Evolutionary conservation across 352 stramenopile species (phyloP), one percentile per base, ranked within the genome.

Genomic region (Halophytophthora polymorphica): DNA sequence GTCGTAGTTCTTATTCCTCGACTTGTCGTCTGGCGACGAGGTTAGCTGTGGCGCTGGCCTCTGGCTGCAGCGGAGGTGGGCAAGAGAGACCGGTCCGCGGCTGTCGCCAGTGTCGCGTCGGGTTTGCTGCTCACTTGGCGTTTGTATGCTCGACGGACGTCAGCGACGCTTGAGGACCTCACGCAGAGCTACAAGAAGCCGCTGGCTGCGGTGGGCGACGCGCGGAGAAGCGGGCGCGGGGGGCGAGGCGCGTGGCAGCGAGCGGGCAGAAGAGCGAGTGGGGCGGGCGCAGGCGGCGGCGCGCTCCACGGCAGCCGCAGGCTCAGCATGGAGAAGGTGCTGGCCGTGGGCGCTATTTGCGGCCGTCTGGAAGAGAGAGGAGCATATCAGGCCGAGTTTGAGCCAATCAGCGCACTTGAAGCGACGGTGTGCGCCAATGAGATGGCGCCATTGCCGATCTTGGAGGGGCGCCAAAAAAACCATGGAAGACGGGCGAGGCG

Each of bases 361-460:
- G 11, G 15, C 33, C 33, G 8, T 38, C 33, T 38, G 11, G 33
- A 38, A 38, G 33, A 38, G 25, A n/a, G 54, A 7, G 38, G 48
- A 45, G 44, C 15, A 60, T 62, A 68, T 72, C 63, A 72, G 58
- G 46, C 42, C 13, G 28, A 50, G 41, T 69, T 71, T 67, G 21
- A 38, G 28, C 64, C 58, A 72, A 69, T 66, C 14, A 28, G 3
- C 4, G 15, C 22, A 58, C 35, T 23, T 10, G 3, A n/a, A 17
- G 0, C 19, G 6, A 15, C 11, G 11, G 25, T 2, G 6, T 52
- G n/a, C 14, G 3, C 51, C 61, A 69, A 69, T 66, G 34, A 19
- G n/a, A 12, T 18, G n/a, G n/a, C 25, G 31, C 31, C 21, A 13
- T 53, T 18, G 0, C 23, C 50, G 46, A 68, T 66, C 59, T 49